Evolutionary conservation across 352 stramenopile genomes (phyloP).

Genomic region (Globisporangium heterothallicum): DNA sequence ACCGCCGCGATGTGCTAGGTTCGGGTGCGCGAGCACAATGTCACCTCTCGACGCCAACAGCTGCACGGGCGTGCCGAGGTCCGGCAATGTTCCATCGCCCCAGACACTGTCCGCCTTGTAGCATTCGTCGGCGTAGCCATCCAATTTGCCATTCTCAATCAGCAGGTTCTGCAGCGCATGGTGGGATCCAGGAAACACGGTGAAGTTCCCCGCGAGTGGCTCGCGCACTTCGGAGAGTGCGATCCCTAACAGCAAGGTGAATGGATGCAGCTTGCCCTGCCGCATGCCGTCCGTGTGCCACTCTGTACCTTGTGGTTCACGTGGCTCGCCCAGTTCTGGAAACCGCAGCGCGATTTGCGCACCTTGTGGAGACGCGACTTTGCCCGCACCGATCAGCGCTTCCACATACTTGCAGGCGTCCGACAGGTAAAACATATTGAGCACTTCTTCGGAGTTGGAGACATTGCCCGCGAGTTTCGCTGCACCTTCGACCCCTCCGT

Average conservation of each 20-base stretch:
- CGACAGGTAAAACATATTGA: constrained; percentile 51
- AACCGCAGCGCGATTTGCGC: constrained; percentile 74
- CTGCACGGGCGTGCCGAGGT: constrained; percentile 57
- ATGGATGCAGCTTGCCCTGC: constrained; percentile 64
- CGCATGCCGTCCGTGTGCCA: constrained; percentile 84
- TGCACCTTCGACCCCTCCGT: constrained; percentile 65
- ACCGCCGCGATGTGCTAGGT: constrained; percentile 64
- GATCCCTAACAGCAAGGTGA: constrained; percentile 60
- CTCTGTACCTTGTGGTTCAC: constrained; percentile 60
- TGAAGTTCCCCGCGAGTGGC: constrained; percentile 63
- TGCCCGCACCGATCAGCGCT: constrained; percentile 41
- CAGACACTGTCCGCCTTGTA: constrained; percentile 69
- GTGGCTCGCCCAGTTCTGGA: constrained; percentile 53
- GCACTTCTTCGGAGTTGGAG: constrained; percentile 59
- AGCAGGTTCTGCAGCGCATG: constrained; percentile 41
- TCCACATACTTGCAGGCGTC: constrained; percentile 56
- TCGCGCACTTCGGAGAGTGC: constrained; percentile 63
- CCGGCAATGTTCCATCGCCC: constrained; percentile 62
- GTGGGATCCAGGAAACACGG: constrained; percentile 68
- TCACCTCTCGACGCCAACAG: constrained; percentile 51
- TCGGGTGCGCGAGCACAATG: constrained; percentile 69
- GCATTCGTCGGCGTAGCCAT: constrained; percentile 50
- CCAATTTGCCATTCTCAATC: constrained; percentile 43
- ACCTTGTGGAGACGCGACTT: constrained; percentile 42
- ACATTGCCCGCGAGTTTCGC: constrained; percentile 67